These are phyloP conservation scores for Zoysia japonica DNA, from an alignment of 176 grass and related monocot genomes.

Conservation along the genomic window DNA sequence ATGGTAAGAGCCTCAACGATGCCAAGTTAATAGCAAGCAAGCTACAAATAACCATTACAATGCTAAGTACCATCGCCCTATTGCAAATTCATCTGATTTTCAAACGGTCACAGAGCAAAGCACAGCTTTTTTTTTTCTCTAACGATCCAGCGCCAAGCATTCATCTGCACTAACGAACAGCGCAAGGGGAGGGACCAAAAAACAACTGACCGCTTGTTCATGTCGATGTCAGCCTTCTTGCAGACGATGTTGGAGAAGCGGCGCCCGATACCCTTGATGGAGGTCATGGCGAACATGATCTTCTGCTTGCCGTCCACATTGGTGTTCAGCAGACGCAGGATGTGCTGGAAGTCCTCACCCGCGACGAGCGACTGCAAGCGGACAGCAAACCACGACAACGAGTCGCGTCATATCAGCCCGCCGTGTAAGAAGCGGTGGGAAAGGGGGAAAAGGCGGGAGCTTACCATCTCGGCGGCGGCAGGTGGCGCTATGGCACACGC, in stretches of 20 bases:
- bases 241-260: conserved; percentile 69
- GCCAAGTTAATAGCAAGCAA: neutral
- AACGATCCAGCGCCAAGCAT: neutral
- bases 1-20: too few relatives aligned
- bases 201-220: conserved; percentile 65
- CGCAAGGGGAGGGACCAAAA: neutral
- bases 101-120: neutral
- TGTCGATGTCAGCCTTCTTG: conserved; percentile 95
- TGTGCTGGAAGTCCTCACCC: conserved; percentile 93
- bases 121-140: too few relatives aligned
- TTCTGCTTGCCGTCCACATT: conserved; percentile 96
- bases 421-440: neutral
- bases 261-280: conserved; percentile 95
- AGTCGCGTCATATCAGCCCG: neutral
- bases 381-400: neutral
- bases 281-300: conserved; percentile 88
- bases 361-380: conserved; percentile 62
- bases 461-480: conserved; percentile 37
- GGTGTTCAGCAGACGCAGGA: conserved; percentile 89
- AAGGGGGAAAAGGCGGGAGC: neutral
- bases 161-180: neutral
- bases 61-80: neutral
- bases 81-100: neutral
- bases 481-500: neutral
- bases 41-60: neutral